These are phyloP conservation scores for Aspergillus pseudonomiae DNA, from an alignment of 2,329 filamentous ascomycete species.

Conservation along the genomic window DNA sequence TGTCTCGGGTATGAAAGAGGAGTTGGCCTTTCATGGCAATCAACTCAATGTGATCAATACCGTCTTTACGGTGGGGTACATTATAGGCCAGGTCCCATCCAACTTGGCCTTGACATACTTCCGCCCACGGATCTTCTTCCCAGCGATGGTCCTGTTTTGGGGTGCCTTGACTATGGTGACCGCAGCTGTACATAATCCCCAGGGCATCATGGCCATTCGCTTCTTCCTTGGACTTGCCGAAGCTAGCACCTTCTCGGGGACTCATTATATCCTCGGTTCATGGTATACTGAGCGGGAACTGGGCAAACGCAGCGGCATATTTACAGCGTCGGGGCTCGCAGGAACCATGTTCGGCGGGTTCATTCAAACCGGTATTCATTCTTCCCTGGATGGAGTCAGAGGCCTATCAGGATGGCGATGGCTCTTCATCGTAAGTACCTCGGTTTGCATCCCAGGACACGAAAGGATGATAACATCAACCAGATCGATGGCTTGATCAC, in stretches of 20 bases:
- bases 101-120: constrained; percentile 31
- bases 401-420: constrained; percentile 40
- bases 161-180: constrained; percentile 37
- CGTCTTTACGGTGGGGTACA: constrained; percentile 30
- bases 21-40: constrained; percentile 35
- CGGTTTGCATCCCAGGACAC: neutral
- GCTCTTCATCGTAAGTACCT: constrained; percentile 37
- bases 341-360: constrained; percentile 43
- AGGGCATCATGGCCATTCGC: constrained; percentile 39
- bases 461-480: constrained; percentile 10
- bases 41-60: constrained; percentile 32
- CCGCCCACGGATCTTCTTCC: constrained; percentile 31
- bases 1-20: constrained; percentile 41
- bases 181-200: constrained; percentile 31
- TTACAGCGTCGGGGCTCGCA: constrained; percentile 37
- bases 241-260: constrained; percentile 37
- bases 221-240: constrained; percentile 42
- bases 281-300: constrained; percentile 49
- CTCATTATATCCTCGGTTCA: constrained; percentile 44
- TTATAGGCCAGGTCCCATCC: constrained; percentile 29
- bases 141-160: constrained; percentile 35
- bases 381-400: constrained; percentile 28
- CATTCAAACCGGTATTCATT: constrained; percentile 39
- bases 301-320: constrained; percentile 42
- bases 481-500: constrained; percentile 46